Evolutionary conservation across 352 stramenopile genomes (phyloP).

Genomic region (Nothophytophthora sp.): DNA sequence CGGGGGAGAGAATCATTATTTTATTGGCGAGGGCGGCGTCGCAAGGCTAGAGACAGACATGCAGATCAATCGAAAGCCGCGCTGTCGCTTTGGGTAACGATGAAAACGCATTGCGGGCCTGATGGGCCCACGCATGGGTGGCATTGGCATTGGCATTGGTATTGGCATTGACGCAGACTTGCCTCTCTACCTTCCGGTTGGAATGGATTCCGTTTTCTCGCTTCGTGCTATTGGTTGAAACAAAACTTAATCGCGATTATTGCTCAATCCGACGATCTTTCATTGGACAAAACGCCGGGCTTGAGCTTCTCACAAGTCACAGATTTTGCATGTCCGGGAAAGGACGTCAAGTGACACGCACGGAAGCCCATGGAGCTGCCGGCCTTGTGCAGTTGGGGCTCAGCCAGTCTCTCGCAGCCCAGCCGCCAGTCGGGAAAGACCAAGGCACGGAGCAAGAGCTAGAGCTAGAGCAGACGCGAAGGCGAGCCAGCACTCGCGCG

Average conservation of each 20-base stretch:
- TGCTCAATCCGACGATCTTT: no score
- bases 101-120: conserved; percentile 3
- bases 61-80: conserved; percentile 12
- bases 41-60: no score
- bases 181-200: no score
- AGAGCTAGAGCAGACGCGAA: no score
- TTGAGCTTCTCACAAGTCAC: conserved; percentile 34
- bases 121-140: background rate
- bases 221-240: no score
- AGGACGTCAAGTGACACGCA: conserved; percentile 3
- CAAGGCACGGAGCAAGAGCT: background rate
- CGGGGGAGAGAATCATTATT: conserved; percentile 19
- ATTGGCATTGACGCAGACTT: no score
- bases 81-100: conserved; percentile 9
- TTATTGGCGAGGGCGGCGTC: conserved; percentile 23
- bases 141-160: no score
- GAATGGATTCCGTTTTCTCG: no score
- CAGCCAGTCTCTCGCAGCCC: background rate
- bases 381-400: no score
- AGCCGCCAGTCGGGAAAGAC: background rate
- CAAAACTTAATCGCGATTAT: no score
- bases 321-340: conserved; percentile 16
- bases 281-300: conserved; percentile 14
- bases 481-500: conserved; percentile 4
- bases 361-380: background rate